A percentile compares a stretch with the other conserved stretches of the same genome.
phyloP scores from a whole-genome alignment of 306 rosid species.

The Casuarina glauca region DNA sequence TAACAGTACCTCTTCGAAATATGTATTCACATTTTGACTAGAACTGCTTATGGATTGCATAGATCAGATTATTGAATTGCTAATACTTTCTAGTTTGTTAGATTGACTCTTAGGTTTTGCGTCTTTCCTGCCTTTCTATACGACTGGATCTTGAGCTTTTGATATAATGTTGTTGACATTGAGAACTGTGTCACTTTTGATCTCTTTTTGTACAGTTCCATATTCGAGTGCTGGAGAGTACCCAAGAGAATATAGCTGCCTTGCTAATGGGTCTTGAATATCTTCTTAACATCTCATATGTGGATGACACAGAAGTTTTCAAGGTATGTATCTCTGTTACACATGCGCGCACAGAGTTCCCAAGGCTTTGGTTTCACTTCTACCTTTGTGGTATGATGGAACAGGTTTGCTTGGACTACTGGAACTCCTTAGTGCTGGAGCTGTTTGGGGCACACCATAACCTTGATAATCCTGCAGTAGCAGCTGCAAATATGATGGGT shows the following conservation, averaged over 20 bases:
- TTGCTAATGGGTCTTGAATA: slow-evolving; percentile 93
- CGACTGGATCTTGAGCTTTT: not conserved
- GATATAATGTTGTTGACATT: not conserved
- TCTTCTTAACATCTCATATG: slow-evolving; percentile 89
- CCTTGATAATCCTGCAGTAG: slow-evolving; percentile 48
- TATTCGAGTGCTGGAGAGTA: slow-evolving; percentile 73
- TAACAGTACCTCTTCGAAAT: too few relatives aligned
- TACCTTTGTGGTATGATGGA: slow-evolving; percentile 17
- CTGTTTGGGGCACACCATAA: slow-evolving; percentile 56
- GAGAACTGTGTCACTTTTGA: not conserved
- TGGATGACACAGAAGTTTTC: slow-evolving; percentile 94
- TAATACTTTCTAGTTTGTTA: not conserved
- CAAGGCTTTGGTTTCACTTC: not conserved
- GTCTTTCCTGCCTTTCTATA: not conserved
- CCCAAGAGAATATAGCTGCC: slow-evolving; percentile 70
- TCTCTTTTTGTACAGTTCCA: slow-evolving; percentile 55
- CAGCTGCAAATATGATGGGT: slow-evolving; percentile 62
- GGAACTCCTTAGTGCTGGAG: slow-evolving; percentile 90
- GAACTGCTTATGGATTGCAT: not conserved
- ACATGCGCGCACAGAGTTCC: not conserved
- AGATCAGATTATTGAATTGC: not conserved
- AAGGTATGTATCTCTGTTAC: slow-evolving; percentile 51
- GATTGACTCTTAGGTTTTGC: not conserved
- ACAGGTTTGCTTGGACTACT: slow-evolving; percentile 96
- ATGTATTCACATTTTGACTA: not conserved